Conservation (phyloP, 305 asterid species). For the Ajuga reptans region DNA sequence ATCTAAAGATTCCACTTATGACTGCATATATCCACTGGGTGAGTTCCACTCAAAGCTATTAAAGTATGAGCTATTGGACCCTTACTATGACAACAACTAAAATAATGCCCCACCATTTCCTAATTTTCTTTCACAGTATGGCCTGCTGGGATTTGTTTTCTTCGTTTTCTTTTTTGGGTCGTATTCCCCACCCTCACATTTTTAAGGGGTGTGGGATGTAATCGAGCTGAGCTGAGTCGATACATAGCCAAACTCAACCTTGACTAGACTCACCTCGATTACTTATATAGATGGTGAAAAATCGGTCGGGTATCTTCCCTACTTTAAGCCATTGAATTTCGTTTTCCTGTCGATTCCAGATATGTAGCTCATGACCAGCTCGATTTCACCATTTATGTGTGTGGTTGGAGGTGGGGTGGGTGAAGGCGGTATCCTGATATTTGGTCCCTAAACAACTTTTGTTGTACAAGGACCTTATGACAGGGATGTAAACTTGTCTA, state of each 20-base stretch:
- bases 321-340: too few relatives aligned
- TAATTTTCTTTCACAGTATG: neutral
- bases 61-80: constrained; percentile 18
- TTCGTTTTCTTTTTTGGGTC: neutral
- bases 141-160: neutral
- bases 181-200: too few relatives aligned
- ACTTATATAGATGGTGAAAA: neutral
- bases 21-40: constrained; percentile 29
- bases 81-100: constrained; percentile 17
- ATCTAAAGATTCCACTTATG: constrained; percentile 31
- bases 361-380: neutral
- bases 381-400: too few relatives aligned
- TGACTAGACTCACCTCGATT: neutral
- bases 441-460: neutral
- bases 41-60: constrained; percentile 31
- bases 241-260: neutral
- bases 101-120: constrained; percentile 11
- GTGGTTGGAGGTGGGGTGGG: too few relatives aligned
- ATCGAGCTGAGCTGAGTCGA: neutral
- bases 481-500: neutral
- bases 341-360: neutral
- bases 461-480: neutral
- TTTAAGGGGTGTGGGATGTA: neutral
- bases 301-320: too few relatives aligned
- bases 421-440: neutral